Percentiles rank a stretch among this genome's conserved stretches.
phyloP scores from a whole-genome alignment of 371 early-diverging fungal genomes.

The Mortierella polycephala region DNA sequence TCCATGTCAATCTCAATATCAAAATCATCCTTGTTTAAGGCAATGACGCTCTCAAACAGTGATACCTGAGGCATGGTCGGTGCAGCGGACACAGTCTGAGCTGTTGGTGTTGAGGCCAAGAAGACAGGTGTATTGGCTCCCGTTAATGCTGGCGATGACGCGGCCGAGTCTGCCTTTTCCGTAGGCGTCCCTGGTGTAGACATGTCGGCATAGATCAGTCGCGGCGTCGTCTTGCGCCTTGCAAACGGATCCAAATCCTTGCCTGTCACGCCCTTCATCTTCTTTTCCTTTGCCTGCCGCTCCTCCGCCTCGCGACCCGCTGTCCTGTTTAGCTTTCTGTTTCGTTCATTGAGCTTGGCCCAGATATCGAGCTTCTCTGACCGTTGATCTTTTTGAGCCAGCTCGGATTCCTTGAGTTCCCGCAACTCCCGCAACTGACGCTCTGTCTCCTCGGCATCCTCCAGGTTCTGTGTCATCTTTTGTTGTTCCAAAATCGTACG shows the following conservation, averaged over 20 bases:
- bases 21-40: conserved; percentile 34
- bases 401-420: conserved; percentile 44
- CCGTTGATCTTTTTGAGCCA: conserved; percentile 37
- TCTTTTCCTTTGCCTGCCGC: conserved; percentile 21
- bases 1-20: conserved; percentile 43
- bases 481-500: conserved; percentile 39
- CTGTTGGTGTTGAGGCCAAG: conserved; percentile 14
- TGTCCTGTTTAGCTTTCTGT: conserved; percentile 40
- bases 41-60: conserved; percentile 34
- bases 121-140: not conserved
- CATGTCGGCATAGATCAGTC: conserved; percentile 37
- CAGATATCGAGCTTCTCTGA: conserved; percentile 59
- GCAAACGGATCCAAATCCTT: conserved; percentile 54
- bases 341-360: conserved; percentile 63
- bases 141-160: conserved; percentile 19
- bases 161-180: conserved; percentile 24
- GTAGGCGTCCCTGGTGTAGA: conserved; percentile 23
- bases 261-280: conserved; percentile 8
- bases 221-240: conserved; percentile 45
- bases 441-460: conserved; percentile 40
- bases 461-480: conserved; percentile 31
- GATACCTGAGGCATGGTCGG: conserved; percentile 47
- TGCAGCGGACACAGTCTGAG: conserved; percentile 27
- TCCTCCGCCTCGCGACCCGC: conserved; percentile 47
- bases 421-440: conserved; percentile 45